phyloP scores from a whole-genome alignment of 2,329 filamentous ascomycete genomes.

The Grosmannia huntii region DNA sequence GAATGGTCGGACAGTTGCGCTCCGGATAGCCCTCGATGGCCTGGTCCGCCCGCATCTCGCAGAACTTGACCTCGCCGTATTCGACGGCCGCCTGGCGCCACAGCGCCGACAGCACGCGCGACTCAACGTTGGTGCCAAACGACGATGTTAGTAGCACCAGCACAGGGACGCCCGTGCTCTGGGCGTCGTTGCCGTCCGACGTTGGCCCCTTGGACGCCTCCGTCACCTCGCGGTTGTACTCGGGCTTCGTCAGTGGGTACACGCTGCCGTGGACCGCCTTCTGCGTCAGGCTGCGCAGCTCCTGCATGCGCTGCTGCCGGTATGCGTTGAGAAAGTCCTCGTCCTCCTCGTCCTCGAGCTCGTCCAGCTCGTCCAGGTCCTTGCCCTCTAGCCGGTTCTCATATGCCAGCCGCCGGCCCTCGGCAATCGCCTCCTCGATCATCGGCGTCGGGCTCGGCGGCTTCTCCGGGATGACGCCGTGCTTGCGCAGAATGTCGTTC shows the following conservation, averaged over 20 bases:
- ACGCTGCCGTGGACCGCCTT: conserved; percentile 79
- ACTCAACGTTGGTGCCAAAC: conserved; percentile 70
- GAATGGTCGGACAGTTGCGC: conserved; percentile 81
- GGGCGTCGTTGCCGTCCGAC: background rate
- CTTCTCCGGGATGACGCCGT: conserved; percentile 96
- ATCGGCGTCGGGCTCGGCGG: conserved; percentile 88
- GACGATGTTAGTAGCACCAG: conserved; percentile 75
- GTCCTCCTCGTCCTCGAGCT: conserved; percentile 90
- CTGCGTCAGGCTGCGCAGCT: conserved; percentile 62
- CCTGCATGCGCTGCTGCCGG: conserved; percentile 72
- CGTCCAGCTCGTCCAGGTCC: conserved; percentile 84
- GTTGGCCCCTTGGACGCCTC: conserved; percentile 53
- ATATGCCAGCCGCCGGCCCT: conserved; percentile 72
- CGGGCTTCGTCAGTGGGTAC: conserved; percentile 87
- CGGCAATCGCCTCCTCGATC: conserved; percentile 85
- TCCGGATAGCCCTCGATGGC: conserved; percentile 97
- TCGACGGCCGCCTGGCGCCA: conserved; percentile 75
- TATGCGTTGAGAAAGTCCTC: conserved; percentile 84
- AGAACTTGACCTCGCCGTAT: conserved; percentile 95
- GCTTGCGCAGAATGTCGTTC: conserved; percentile 97
- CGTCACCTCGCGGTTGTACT: conserved; percentile 84
- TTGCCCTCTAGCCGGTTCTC: conserved; percentile 92
- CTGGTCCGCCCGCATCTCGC: conserved; percentile 81
- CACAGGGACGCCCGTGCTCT: conserved; percentile 37
- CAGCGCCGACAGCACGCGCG: conserved; percentile 66